Percentiles rank a stretch among this genome's conserved stretches.
These are phyloP conservation scores for Stenocarpella maydis DNA, from an alignment of 2,329 filamentous ascomycete species.

Conservation along the genomic window DNA sequence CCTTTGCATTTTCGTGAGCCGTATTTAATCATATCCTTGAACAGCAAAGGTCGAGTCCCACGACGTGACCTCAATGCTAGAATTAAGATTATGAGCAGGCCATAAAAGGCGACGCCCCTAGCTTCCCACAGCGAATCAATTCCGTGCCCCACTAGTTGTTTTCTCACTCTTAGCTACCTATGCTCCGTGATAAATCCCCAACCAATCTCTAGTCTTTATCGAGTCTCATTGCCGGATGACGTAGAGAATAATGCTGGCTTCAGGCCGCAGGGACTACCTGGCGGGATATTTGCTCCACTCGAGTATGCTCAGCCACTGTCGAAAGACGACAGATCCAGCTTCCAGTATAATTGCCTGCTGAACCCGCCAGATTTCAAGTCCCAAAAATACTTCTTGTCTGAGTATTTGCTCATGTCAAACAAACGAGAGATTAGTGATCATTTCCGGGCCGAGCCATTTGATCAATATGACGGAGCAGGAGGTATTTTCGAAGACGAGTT, in stretches of 20 bases:
- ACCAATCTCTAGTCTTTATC: too few relatives aligned
- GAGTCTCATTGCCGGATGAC: neutral
- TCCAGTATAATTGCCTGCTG: constrained; percentile 5
- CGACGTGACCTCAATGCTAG: too few relatives aligned
- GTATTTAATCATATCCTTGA: too few relatives aligned
- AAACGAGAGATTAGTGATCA: constrained; percentile 39
- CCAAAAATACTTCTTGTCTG: constrained; percentile 41
- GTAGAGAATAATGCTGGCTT: neutral
- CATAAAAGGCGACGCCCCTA: too few relatives aligned
- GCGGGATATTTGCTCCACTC: neutral
- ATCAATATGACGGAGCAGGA: neutral
- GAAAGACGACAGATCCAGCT: neutral
- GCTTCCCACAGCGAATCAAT: too few relatives aligned
- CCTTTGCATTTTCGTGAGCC: too few relatives aligned
- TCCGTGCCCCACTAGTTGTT: too few relatives aligned
- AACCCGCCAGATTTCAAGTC: constrained; percentile 40
- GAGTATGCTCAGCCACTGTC: neutral
- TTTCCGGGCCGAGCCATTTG: constrained; percentile 34
- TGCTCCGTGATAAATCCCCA: too few relatives aligned
- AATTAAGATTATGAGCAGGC: too few relatives aligned
- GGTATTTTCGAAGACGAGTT: constrained; percentile 28
- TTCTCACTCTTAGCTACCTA: too few relatives aligned
- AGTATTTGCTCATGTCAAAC: constrained; percentile 44
- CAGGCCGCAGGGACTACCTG: neutral
- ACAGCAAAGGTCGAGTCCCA: too few relatives aligned